Evolutionary conservation across 2,329 filamentous ascomycete species (phyloP).

Genomic region (Alternaria alternata): DNA sequence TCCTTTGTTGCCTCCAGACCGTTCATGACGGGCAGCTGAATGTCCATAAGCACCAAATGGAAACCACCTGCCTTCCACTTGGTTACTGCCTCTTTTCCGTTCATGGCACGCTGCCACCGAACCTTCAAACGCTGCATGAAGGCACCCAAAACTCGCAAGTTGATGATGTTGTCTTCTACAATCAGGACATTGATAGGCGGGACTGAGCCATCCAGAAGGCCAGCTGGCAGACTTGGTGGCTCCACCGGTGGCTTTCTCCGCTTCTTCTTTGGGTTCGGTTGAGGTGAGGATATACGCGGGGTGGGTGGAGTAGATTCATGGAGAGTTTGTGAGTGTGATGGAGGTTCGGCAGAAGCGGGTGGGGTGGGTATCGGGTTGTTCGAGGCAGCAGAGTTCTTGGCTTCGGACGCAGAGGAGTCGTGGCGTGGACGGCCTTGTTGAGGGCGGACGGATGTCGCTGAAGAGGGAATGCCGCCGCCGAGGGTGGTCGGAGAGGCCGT

Average conservation of each 20-base stretch:
- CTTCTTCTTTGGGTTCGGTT: conserved; percentile 56
- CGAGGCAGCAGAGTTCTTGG: conserved; percentile 52
- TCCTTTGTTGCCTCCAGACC: conserved; percentile 94
- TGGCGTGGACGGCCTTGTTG: conserved; percentile 44
- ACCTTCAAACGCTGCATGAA: conserved; percentile 97
- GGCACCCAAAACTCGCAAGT: conserved; percentile 88
- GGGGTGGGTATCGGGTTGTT: conserved; percentile 66
- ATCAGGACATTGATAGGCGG: conserved; percentile 97
- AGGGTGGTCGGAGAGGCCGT: conserved; percentile 82
- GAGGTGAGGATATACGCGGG: conserved; percentile 60
- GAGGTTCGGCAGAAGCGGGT: conserved; percentile 55
- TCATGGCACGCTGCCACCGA: conserved; percentile 96
- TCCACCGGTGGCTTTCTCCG: conserved; percentile 52
- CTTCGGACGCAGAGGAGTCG: conserved; percentile 54
- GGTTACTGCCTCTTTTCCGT: conserved; percentile 88
- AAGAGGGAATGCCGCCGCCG: conserved; percentile 46
- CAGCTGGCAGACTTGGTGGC: conserved; percentile 61
- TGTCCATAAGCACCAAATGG: conserved; percentile 97
- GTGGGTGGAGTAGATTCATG: conserved; percentile 57
- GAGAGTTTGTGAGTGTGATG: conserved; percentile 48
- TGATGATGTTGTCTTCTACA: conserved; percentile 99
- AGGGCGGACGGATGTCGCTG: conserved; percentile 48
- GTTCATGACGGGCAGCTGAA: conserved; percentile 96
- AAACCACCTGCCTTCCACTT: conserved; percentile 95
- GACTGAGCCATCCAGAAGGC: conserved; percentile 76